phyloP scores from a whole-genome alignment of 352 stramenopile genomes.

The Globisporangium barbulae region DNA sequence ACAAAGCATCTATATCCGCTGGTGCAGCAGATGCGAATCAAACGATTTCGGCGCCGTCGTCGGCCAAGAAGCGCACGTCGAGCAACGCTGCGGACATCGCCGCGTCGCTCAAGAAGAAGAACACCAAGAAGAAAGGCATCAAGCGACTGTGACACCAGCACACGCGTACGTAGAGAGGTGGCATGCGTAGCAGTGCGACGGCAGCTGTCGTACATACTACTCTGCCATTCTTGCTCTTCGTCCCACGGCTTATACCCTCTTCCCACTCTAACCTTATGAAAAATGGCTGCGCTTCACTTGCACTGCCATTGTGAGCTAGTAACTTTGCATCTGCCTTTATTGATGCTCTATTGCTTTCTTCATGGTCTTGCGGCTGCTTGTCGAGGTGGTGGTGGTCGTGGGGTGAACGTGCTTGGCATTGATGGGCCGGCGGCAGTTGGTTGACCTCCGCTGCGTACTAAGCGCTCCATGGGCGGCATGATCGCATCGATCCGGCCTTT shows the following conservation, averaged over 20 bases:
- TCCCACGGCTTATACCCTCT: not conserved
- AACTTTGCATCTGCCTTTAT: not conserved
- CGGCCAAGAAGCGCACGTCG: conserved; percentile 46
- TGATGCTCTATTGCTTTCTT: not conserved
- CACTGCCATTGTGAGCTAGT: not conserved
- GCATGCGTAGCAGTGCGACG: not conserved
- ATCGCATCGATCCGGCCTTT: conserved; percentile 41
- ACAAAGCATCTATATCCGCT: not conserved
- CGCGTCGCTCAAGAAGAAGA: conserved; percentile 59
- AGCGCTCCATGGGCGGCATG: conserved; percentile 14
- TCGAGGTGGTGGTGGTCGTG: conserved; percentile 13
- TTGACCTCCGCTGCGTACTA: not conserved
- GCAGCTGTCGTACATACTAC: not conserved
- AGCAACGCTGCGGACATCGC: conserved; percentile 24
- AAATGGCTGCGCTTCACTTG: not conserved
- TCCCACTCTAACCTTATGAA: conserved; percentile 7
- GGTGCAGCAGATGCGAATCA: not conserved
- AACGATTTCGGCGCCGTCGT: conserved; percentile 17
- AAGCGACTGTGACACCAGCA: conserved; percentile 42
- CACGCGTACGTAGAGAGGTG: not conserved
- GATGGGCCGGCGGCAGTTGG: not conserved
- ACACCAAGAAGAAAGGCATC: conserved; percentile 67
- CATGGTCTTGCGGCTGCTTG: conserved; percentile 1
- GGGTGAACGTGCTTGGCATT: conserved; percentile 4
- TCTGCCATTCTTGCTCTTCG: not conserved